phyloP scores from a whole-genome alignment of 108 stramenopile species.

The Fragilariopsis cylindrus region DNA sequence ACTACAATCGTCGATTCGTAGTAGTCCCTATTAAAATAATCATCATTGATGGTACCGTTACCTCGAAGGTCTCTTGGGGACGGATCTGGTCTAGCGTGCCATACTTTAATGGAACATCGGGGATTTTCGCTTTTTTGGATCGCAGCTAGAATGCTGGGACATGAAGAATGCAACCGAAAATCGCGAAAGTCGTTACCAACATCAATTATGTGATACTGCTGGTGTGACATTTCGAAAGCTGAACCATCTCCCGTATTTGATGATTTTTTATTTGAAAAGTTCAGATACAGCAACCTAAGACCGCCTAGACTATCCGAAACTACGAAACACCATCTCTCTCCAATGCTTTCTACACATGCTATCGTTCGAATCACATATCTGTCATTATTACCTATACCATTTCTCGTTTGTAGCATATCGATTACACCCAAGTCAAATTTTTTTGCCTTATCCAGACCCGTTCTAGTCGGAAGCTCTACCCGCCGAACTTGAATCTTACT shows the following conservation, averaged over 20 bases:
- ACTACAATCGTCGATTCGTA: constrained; percentile 24
- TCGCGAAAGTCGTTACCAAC: constrained; percentile 5
- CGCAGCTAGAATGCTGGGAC: constrained; percentile 15
- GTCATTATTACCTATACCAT: background rate
- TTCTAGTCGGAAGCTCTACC: constrained; percentile 48
- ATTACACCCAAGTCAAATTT: constrained; percentile 43
- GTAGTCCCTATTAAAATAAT: constrained; percentile 29
- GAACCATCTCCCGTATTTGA: background rate
- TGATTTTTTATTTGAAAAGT: constrained; percentile 15
- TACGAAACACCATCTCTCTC: constrained; percentile 44
- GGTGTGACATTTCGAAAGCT: constrained; percentile 14
- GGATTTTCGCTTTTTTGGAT: constrained; percentile 1
- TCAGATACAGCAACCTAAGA: constrained; percentile 46
- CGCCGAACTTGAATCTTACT: constrained; percentile 47
- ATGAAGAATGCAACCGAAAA: constrained; percentile 13
- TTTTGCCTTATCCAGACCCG: constrained; percentile 54
- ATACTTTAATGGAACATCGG: constrained; percentile 19
- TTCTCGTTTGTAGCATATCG: constrained; percentile 17
- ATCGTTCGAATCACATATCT: constrained; percentile 41
- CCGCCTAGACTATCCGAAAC: constrained; percentile 47
- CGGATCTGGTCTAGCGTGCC: constrained; percentile 42
- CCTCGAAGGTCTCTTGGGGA: constrained; percentile 19
- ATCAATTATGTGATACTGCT: constrained; percentile 14
- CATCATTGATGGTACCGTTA: constrained; percentile 25
- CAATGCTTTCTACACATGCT: constrained; percentile 34